Percentiles rank a stretch among this genome's conserved stretches.
Conservation (phyloP, 2,329 filamentous ascomycete genomes). For the Orbilia javanica region DNA sequence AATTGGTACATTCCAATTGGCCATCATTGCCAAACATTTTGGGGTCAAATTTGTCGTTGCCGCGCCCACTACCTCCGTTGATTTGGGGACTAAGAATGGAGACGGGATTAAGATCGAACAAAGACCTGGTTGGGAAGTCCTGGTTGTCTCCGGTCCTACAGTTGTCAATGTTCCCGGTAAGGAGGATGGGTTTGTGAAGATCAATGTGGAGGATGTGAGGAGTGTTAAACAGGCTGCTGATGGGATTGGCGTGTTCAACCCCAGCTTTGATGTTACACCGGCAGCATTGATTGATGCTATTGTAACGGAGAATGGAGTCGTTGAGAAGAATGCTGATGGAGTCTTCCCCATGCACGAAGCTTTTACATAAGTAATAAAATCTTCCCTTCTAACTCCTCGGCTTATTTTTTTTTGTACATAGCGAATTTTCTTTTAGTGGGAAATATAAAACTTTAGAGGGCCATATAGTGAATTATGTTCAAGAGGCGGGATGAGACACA, state of each 20-base stretch:
- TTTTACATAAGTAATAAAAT: constrained; percentile 17
- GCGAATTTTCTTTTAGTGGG: too few species aligned
- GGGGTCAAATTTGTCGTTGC: constrained; percentile 95
- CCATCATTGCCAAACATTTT: constrained; percentile 89
- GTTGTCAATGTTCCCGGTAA: constrained; percentile 62
- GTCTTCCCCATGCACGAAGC: constrained; percentile 44
- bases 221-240: constrained; percentile 66
- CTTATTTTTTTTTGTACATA: not conserved
- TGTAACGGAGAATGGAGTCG: constrained; percentile 77
- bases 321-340: constrained; percentile 53
- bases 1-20: constrained; percentile 92
- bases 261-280: constrained; percentile 95
- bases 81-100: constrained; percentile 82
- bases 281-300: constrained; percentile 89
- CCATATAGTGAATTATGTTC: too few species aligned
- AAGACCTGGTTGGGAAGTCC: constrained; percentile 80
- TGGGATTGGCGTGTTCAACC: constrained; percentile 92
- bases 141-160: constrained; percentile 59
- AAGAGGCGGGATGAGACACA: not conserved
- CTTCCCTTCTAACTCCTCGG: not conserved
- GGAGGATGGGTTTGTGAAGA: constrained; percentile 74
- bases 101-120: constrained; percentile 90
- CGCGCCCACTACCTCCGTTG: constrained; percentile 93
- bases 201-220: constrained; percentile 64
- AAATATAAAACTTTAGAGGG: too few species aligned